These are phyloP conservation scores for Myxozyma nipponensis DNA, from an alignment of 805 yeast genomes.

Conservation along the genomic window DNA sequence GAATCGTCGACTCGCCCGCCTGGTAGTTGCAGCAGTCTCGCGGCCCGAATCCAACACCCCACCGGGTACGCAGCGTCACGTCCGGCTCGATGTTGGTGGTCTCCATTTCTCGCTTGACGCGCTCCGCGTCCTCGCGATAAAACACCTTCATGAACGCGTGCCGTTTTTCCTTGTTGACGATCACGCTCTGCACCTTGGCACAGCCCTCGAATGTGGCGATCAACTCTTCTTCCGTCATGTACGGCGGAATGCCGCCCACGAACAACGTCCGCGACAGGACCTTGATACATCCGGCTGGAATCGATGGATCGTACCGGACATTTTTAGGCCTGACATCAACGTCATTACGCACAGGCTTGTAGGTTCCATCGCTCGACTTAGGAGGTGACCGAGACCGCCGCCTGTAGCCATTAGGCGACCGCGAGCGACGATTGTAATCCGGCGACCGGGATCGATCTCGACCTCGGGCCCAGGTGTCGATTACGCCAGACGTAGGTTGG, in stretches of 20 bases:
- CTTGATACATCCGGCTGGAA: conserved; percentile 75
- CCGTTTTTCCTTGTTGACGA: conserved; percentile 80
- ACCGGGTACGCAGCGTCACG: conserved; percentile 72
- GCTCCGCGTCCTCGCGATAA: conserved; percentile 87
- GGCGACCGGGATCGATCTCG: conserved; percentile 16
- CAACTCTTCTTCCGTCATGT: conserved; percentile 72
- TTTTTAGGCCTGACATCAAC: conserved; percentile 47
- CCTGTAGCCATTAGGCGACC: conserved; percentile 29
- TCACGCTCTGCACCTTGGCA: conserved; percentile 89
- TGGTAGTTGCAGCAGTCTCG: conserved; percentile 96
- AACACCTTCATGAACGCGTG: conserved; percentile 96
- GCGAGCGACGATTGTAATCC: conserved; percentile 21
- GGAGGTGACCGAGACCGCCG: conserved; percentile 3
- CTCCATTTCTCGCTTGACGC: conserved; percentile 64
- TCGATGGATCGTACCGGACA: conserved; percentile 61
- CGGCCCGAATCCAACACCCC: conserved; percentile 99
- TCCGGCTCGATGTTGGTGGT: conserved; percentile 51
- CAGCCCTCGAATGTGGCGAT: conserved; percentile 70
- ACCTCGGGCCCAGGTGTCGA: conserved; percentile 6
- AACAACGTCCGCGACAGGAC: conserved; percentile 88
- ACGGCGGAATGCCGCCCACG: conserved; percentile 84
- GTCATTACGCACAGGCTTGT: neutral
- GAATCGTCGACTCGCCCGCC: conserved; percentile 83
- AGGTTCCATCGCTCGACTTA: conserved; percentile 3
- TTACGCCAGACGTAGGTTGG: conserved; percentile 4